Evolutionary conservation across 148 eudicot species (phyloP), one percentile per base, ranked within the genome.

Genomic region (Linanthus parryae): DNA sequence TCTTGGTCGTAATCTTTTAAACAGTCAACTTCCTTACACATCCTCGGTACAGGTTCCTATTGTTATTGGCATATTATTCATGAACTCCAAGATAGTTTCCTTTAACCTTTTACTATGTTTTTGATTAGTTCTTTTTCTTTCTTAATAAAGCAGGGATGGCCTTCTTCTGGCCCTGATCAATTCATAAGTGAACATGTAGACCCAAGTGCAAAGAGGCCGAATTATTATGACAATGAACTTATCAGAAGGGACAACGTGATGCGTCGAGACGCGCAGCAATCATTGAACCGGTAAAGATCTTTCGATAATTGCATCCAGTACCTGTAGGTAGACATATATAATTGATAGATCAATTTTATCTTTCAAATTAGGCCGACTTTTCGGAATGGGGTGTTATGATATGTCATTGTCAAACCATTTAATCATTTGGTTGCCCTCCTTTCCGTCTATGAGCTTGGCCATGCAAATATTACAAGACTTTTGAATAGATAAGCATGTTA

Each of bases 121-220:
- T 43, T 29, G 26, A 49, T 28, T 42, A 24, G 19, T 3, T 38
- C 3, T 19, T 54, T 51, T 31, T 35, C 41, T n/a, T 48, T 15
- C 6, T 43, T 29, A 35, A 49, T 39, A 50, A 59, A 63, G 59
- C 77, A 89, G 95, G 78, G 61, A 50, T 51, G 80, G 58, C 40
- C 57, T 35, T 57, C 64, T 76, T 40, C 48, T 26, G 33, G 43
- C 45, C 45, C 77, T 34, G 57, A 61, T 53, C 48, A 31, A 25
- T 42, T 52, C 61, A 44, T 41, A 48, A 57, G 61, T 65, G 78
- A 65, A 60, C 64, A 49, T 22, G 1, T 42, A 31, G 76, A 52
- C 31, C 46, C 66, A 57, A n/a, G 47, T 18, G 46, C 56, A 65
- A 63, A 54, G 26, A 24, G 46, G 43, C 16, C 71, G 45, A 57